Percentiles rank a stretch among this genome's conserved stretches.
Evolutionary conservation across 371 early-diverging fungal genomes (phyloP).

Genomic region (Circinella umbellata): DNA sequence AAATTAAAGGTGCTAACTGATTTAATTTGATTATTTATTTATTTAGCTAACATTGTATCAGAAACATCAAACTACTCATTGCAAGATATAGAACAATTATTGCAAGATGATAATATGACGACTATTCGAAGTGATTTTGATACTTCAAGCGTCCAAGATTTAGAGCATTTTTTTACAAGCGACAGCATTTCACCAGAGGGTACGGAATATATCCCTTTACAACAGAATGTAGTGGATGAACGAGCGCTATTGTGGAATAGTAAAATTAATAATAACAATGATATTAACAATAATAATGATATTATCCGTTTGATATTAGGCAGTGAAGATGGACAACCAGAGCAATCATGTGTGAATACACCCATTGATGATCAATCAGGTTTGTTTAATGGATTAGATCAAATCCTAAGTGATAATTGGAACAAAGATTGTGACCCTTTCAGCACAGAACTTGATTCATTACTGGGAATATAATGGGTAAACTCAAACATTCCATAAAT

Average conservation of each 20-base stretch:
- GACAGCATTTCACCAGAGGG: not conserved
- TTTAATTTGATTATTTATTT: not conserved
- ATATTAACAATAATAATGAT: no score
- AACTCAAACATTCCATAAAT: not conserved
- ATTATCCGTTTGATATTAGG: not conserved
- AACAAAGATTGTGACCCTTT: not conserved
- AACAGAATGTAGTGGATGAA: not conserved
- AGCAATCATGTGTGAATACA: not conserved
- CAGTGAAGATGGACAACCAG: not conserved
- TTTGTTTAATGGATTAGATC: constrained; percentile 1
- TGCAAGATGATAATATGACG: not conserved
- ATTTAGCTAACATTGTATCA: not conserved
- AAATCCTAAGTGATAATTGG: not conserved
- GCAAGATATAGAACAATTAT: not conserved
- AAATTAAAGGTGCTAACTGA: not conserved
- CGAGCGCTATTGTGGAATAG: not conserved
- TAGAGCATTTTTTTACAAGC: not conserved
- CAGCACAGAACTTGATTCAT: constrained; percentile 5
- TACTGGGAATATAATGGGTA: not conserved
- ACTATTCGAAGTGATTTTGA: not conserved
- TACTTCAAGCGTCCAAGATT: not conserved
- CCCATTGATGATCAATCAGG: constrained; percentile 1
- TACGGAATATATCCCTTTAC: not conserved
- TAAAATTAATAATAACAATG: not conserved
- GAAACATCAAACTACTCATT: not conserved